Base-by-base conservation (phyloP, 2,329 filamentous ascomycete genomes). In the Massarina eburnea region DNA sequence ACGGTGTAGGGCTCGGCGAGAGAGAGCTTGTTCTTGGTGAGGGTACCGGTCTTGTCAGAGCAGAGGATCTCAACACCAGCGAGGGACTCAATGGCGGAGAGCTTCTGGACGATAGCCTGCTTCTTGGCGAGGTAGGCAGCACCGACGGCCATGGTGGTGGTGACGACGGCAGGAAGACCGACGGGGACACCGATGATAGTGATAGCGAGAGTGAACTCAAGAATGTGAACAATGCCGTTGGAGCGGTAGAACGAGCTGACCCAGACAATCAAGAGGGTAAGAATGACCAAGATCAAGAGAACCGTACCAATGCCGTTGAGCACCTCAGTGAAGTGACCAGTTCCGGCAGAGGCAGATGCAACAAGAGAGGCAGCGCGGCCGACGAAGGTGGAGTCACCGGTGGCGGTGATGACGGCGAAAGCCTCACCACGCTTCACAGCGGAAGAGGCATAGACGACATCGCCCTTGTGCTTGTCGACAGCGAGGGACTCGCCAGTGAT, bases 21-120 rank as follows among this genome's bases (percentile, higher is more conserved):
- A 54, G 89, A 92, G 18, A 95, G 83, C 79, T 94, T 95, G 81
- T 95, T 95, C 80, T 92, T 94, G 68, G 90, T 95, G 68, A 95
- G 76, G 48, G 90, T 95, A 76, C 90, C 90, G 22, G 90, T 95
- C 82, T 95, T 95, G 81, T 95, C 90, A 42, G 90, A 92, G 80
- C 90, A 95, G 46, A 95, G 86, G 71, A 95, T 94, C 75, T 95
- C 88, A 52, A 95, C 91, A 78, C 90, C 90, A 67, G 90, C 90
- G 55, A 95, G 81, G 20, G 90, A 95, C 78, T 95, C 90, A 52
- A 95, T 95, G 55, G 90, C 90, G 26, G 86, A 90, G 42, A 95
- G 84, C 79, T 92, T 95, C 78, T 95, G 90, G 57, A 95, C 90
- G 58, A 95, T 95, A 43, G 90, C 91, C 77, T 91, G 84, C 80